Conservation (phyloP, 140 eudicot species). For the Senecio squalidus region DNA sequence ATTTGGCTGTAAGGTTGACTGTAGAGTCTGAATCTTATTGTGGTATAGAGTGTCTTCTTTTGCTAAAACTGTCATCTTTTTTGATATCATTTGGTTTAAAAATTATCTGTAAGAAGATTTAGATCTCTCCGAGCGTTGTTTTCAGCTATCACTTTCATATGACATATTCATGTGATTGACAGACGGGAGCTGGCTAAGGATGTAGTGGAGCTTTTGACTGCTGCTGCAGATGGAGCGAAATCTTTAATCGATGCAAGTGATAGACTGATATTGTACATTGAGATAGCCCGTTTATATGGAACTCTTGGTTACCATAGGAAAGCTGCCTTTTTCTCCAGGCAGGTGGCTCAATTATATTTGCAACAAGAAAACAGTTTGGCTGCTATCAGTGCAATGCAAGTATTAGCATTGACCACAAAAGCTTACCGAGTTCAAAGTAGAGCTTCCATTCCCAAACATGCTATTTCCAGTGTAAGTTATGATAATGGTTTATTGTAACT, state of each 20-base stretch:
- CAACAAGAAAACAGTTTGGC: constrained; percentile 87
- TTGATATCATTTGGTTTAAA: too few relatives aligned
- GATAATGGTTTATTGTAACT: not conserved
- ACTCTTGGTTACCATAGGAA: constrained; percentile 87
- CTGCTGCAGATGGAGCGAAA: constrained; percentile 96
- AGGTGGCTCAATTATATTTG: constrained; percentile 90
- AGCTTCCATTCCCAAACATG: constrained; percentile 51
- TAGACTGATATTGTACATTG: constrained; percentile 68
- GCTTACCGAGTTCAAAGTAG: constrained; percentile 94
- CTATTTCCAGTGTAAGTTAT: constrained; percentile 48
- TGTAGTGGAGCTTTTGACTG: constrained; percentile 83
- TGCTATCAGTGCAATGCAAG: constrained; percentile 99
- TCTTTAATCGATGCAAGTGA: constrained; percentile 97
- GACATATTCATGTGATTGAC: constrained; percentile 13
- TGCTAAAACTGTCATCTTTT: too few relatives aligned
- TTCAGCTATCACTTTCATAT: constrained; percentile 10
- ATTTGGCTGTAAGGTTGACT: too few relatives aligned
- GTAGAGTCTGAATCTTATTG: too few relatives aligned
- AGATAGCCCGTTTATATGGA: constrained; percentile 95
- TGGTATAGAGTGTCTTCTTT: too few relatives aligned
- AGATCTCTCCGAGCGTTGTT: too few relatives aligned
- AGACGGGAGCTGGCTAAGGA: constrained; percentile 92
- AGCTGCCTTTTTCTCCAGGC: constrained; percentile 97
- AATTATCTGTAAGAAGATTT: too few relatives aligned
- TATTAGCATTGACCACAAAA: constrained; percentile 89